phyloP scores from a whole-genome alignment of 2,329 filamentous ascomycete genomes.

The Microsporum ferrugineum region DNA sequence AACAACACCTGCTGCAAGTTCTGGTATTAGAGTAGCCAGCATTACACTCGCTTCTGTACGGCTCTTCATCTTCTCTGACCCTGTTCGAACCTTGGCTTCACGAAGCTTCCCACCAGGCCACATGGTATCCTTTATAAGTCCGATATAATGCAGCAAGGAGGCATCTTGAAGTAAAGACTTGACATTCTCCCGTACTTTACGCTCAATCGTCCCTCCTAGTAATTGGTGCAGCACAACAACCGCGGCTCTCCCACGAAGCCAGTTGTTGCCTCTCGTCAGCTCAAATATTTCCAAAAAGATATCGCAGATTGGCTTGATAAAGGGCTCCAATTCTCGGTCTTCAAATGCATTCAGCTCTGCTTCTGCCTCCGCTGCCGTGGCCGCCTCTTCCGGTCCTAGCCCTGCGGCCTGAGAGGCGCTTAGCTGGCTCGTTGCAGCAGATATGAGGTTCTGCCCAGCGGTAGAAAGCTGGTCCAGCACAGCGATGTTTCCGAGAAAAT shows the following conservation, averaged over 20 bases:
- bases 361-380: slow-evolving; percentile 60
- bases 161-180: slow-evolving; percentile 65
- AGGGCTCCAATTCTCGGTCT: slow-evolving; percentile 75
- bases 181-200: slow-evolving; percentile 80
- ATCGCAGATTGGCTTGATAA: slow-evolving; percentile 97
- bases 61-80: slow-evolving; percentile 64
- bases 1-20: slow-evolving; percentile 85
- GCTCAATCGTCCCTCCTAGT: slow-evolving; percentile 88
- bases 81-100: slow-evolving; percentile 46
- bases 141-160: slow-evolving; percentile 62
- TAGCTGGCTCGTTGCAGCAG: slow-evolving; percentile 42
- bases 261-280: slow-evolving; percentile 88
- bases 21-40: slow-evolving; percentile 78
- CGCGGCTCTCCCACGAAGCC: slow-evolving; percentile 88
- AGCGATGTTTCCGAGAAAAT: slow-evolving; percentile 90
- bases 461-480: slow-evolving; percentile 88
- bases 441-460: slow-evolving; percentile 72
- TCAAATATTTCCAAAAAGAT: slow-evolving; percentile 94
- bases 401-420: slow-evolving; percentile 21
- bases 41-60: slow-evolving; percentile 79
- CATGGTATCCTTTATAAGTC: slow-evolving; percentile 60
- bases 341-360: slow-evolving; percentile 91
- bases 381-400: slow-evolving; percentile 27
- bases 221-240: slow-evolving; percentile 94
- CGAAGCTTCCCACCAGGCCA: slow-evolving; percentile 55